These are phyloP conservation scores for Ogataea pignaliae DNA, from an alignment of 805 yeast species.

Conservation along the genomic window DNA sequence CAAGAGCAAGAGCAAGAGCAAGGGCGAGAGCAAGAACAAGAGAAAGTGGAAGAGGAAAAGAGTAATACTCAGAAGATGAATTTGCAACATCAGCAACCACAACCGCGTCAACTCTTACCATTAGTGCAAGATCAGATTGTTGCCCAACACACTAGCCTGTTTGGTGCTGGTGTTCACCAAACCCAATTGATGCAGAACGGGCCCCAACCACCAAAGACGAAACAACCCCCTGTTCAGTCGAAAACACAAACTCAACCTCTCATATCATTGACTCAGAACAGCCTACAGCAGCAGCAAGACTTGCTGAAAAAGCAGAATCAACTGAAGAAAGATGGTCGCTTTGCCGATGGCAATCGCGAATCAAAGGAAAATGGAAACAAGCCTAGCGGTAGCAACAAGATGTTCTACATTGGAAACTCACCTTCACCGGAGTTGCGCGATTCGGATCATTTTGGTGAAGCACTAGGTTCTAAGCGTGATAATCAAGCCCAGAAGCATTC, in stretches of 20 bases:
- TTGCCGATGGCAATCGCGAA: neutral
- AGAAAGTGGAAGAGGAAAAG: neutral
- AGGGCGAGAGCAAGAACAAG: neutral
- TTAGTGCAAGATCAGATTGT: too few species aligned
- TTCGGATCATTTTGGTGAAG: neutral
- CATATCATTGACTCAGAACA: slow-evolving; percentile 13
- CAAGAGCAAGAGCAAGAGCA: neutral
- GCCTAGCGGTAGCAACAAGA: slow-evolving; percentile 11
- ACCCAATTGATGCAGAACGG: neutral
- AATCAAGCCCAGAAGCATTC: slow-evolving; percentile 1
- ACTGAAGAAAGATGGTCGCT: neutral
- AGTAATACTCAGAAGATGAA: too few species aligned
- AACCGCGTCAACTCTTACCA: too few species aligned
- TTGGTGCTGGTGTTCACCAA: neutral
- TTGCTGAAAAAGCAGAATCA: slow-evolving; percentile 6
- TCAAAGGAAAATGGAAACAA: neutral
- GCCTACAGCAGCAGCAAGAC: slow-evolving; percentile 12
- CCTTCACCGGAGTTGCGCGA: slow-evolving; percentile 25
- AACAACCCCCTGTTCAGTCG: neutral
- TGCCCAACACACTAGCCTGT: too few species aligned
- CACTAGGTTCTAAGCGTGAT: neutral
- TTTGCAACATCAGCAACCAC: too few species aligned
- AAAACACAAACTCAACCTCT: neutral
- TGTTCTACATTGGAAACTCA: slow-evolving; percentile 31
- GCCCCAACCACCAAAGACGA: neutral